Conservation (phyloP, 352 stramenopile genomes). For the Globisporangium camurandrum region DNA sequence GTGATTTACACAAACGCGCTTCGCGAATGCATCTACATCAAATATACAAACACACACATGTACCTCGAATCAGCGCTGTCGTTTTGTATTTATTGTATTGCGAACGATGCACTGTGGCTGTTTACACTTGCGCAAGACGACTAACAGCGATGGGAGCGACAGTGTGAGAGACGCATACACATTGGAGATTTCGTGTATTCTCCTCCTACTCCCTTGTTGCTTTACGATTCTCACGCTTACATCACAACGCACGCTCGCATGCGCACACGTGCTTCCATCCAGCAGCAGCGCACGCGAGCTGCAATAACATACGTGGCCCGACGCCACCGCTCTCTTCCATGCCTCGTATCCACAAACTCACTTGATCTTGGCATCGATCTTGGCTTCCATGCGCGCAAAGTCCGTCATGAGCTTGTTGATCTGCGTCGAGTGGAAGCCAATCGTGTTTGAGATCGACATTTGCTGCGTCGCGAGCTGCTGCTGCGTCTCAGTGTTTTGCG, state of each 20-base stretch:
- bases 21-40: too few species aligned
- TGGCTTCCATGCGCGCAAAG: conserved; percentile 72
- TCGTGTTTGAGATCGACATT: conserved; percentile 51
- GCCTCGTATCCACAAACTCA: conserved; percentile 1
- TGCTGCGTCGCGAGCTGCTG: conserved; percentile 75
- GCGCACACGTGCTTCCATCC: neutral
- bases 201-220: too few species aligned
- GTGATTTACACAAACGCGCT: too few species aligned
- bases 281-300: neutral
- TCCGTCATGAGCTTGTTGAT: conserved; percentile 71
- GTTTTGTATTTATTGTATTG: too few species aligned
- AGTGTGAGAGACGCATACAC: too few species aligned
- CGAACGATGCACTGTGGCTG: too few species aligned
- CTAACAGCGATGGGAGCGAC: too few species aligned
- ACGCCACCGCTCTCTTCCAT: neutral
- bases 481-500: conserved; percentile 80
- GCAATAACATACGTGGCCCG: neutral
- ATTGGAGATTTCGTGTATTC: too few species aligned
- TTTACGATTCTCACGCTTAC: too few species aligned
- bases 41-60: too few species aligned
- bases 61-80: too few species aligned
- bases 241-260: neutral
- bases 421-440: conserved; percentile 61
- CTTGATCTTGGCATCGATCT: conserved; percentile 48
- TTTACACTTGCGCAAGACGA: too few species aligned